phyloP scores from a whole-genome alignment of 1,284 basidiomycete genomes.

The Ceratobasidium theobromae region DNA sequence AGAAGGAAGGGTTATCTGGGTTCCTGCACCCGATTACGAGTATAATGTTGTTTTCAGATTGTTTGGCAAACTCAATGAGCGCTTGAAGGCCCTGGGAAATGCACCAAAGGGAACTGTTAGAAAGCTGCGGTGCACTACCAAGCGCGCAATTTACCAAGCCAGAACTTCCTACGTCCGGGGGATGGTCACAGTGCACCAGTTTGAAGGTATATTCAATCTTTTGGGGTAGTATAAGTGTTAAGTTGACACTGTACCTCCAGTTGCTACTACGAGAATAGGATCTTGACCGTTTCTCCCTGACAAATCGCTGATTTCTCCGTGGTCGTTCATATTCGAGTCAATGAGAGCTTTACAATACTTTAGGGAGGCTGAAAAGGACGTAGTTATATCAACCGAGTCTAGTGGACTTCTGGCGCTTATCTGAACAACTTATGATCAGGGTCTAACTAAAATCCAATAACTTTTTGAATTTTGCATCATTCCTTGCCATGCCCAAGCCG shows the following conservation, averaged over 20 bases:
- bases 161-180: constrained; percentile 6
- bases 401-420: neutral
- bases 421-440: neutral
- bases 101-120: neutral
- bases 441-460: constrained; percentile 19
- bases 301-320: neutral
- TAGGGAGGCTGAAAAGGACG: neutral
- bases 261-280: constrained; percentile 22
- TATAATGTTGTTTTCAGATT: constrained; percentile 13
- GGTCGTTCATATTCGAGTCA: neutral
- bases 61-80: neutral
- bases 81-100: constrained; percentile 18
- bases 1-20: neutral
- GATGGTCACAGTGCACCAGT: neutral
- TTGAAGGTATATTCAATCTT: neutral
- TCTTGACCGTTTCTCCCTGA: neutral
- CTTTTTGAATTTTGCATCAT: neutral
- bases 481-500: neutral
- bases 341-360: no score
- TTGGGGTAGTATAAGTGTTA: no score
- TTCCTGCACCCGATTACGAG: constrained; percentile 15
- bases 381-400: neutral
- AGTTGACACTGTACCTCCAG: constrained; percentile 19
- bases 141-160: constrained; percentile 6
- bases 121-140: neutral